Evolutionary conservation across 139 green algal genomes (phyloP), one percentile per base, ranked within the genome.

Genomic region (Eudorina sp.): DNA sequence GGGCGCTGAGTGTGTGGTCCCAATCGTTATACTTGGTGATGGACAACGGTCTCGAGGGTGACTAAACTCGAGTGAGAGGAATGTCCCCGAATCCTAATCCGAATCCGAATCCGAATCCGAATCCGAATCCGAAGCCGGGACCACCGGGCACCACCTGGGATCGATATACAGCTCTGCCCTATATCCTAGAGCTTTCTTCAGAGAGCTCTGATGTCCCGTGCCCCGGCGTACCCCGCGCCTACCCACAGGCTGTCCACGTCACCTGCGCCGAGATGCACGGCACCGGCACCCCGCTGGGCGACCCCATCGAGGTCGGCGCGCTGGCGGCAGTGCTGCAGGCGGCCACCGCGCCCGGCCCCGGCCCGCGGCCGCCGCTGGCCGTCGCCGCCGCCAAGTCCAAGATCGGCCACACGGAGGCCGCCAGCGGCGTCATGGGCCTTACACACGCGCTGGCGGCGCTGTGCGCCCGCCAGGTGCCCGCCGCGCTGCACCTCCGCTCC

Each of bases 391-490:
- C 58, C 78, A 98, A 99, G 90, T 93, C 93, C n/a, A 96, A 93
- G 90, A 90, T 97, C 4, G 97, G 96, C 13, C 97, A 99, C 89
- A 94, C 92, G 6, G 97, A 99, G 91, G 92, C 95, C 5, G 95
- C 94, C 23, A 92, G 95, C 0, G 97, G 97, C n/a, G 60, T 97
- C 3, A 92, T 95, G 36, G 95, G 95, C 40, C 73, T 98, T 1
- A 53, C 92, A 4, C 91, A 97, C 83, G 94, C 93, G 8, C 9
- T 92, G 8, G 5, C 14, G 16, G 86, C 84, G 1, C 79, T 94
- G 38, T 1, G 8, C 0, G 3, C 34, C 4, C 23, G 0, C 3
- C 3, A 19, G 0, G 34, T 41, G 19, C 89, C 92, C 46, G 78
- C 93, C 3, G 58, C 97, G 11, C 69, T 95, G 70, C 94, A 98